Conservation (phyloP, 2,329 filamentous ascomycete genomes). For the Cladophialophora exuberans region DNA sequence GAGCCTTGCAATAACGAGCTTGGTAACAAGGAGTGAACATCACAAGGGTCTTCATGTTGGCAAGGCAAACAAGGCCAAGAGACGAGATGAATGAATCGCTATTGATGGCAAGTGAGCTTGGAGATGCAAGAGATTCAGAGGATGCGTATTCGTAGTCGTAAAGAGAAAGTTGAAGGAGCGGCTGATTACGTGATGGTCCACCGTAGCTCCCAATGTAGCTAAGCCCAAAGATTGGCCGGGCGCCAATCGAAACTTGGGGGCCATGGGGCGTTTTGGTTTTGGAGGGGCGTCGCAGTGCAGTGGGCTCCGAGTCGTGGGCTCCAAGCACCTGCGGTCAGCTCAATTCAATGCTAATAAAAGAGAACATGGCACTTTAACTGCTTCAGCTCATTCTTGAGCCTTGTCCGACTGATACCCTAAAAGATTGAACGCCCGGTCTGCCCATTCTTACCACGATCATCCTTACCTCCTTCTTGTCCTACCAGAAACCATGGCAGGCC, state of each 20-base stretch:
- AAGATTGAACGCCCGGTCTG: constrained; percentile 9
- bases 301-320: not conserved
- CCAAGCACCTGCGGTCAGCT: constrained; percentile 19
- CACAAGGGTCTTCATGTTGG: no score
- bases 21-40: no score
- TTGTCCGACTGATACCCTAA: not conserved
- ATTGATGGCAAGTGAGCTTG: no score
- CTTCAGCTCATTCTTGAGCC: constrained; percentile 13
- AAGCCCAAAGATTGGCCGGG: not conserved
- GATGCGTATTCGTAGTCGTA: no score
- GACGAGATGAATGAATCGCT: no score
- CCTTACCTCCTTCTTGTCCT: not conserved
- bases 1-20: no score
- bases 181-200: constrained; percentile 9
- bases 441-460: not conserved
- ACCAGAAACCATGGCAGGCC: constrained; percentile 62
- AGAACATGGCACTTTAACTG: constrained; percentile 18
- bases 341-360: not conserved
- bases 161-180: no score
- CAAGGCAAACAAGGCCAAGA: no score
- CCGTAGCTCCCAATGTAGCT: constrained; percentile 6
- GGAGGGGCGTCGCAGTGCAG: not conserved
- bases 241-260: not conserved
- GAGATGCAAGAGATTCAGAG: no score
- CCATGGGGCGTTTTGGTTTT: not conserved